A percentile compares a stretch with the other conserved stretches of the same genome.
phyloP scores from a whole-genome alignment of 73 alveolate species.

The Effrenium voratum region DNA sequence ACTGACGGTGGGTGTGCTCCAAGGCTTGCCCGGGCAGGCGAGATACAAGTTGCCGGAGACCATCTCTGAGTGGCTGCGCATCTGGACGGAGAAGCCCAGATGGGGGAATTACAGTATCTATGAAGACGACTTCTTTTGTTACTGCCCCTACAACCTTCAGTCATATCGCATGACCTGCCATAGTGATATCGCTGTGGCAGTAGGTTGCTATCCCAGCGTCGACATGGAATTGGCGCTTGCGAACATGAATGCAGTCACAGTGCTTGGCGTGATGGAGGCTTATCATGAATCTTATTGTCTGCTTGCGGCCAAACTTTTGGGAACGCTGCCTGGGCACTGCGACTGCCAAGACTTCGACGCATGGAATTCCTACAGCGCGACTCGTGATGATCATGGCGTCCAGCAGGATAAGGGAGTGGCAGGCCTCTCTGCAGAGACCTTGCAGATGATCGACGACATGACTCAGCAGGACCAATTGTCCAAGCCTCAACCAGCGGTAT shows the following conservation, averaged over 20 bases:
- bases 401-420: not conserved
- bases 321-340: constrained; percentile 9
- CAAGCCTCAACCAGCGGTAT: no score
- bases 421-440: not conserved
- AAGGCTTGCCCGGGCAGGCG: not conserved
- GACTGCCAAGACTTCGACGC: not conserved
- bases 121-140: not conserved
- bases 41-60: not conserved
- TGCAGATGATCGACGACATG: constrained; percentile 33
- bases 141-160: constrained; percentile 51
- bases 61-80: not conserved
- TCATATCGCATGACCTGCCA: not conserved
- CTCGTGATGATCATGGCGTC: not conserved
- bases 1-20: no score
- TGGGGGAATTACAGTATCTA: not conserved
- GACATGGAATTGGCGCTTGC: not conserved
- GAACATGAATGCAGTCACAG: not conserved
- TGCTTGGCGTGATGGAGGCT: constrained; percentile 44
- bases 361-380: not conserved
- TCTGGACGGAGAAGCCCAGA: constrained; percentile 10
- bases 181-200: not conserved
- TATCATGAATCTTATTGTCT: constrained; percentile 39
- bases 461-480: constrained; percentile 28
- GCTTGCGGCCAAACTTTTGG: not conserved
- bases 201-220: not conserved